Base-by-base conservation (phyloP, 2,329 filamentous ascomycete species). In the Blastomyces parvus region DNA sequence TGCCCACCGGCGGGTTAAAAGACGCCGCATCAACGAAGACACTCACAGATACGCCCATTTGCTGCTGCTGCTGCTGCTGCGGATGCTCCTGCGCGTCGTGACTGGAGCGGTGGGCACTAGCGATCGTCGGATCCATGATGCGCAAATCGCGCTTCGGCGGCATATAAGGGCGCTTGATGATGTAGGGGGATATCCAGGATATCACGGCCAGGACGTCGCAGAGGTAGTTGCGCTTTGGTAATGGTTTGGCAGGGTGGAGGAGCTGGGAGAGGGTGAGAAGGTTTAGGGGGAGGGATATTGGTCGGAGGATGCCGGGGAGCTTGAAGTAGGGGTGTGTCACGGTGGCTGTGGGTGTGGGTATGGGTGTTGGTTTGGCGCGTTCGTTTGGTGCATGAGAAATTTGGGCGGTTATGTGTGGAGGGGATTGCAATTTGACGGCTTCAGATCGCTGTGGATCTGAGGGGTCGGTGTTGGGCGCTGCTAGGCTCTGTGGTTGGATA, bases 61-160 rank as follows among this genome's bases (percentile, higher is more conserved):
- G 50, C 36, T 61, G 62, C 17, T 52, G 13, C n/a, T 11, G n/a
- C 7, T n/a, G n/a, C 22, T n/a, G 44, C 22, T 19, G 19, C 9
- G 5, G 0, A 8, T 38, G 36, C 13, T 38, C 36, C 13, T 38
- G 44, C 58, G 59, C 30, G 30, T 2, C 2, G 30, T 30, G 30
- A 5, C 30, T 30, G 30, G 30, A 30, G 30, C 30, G 30, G 3
- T 30, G 30, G 30, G 30, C 30, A 33, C 42, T 53, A 33, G 22
- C 25, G 33, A 70, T 67, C 25, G 67, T 67, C 11, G 67, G 64
- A 61, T 73, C 71, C 19, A 71, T 66, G 46, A 73, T 66, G 36
- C 71, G 70, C 59, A 73, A 61, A 56, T 73, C 70, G 1, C 71
- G 70, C 57, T 73, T 73, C 0, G 67, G 67, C 17, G 70, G 69